Conservation (phyloP, 2,329 filamentous ascomycete genomes). For the Rutstroemia sp. region DNA sequence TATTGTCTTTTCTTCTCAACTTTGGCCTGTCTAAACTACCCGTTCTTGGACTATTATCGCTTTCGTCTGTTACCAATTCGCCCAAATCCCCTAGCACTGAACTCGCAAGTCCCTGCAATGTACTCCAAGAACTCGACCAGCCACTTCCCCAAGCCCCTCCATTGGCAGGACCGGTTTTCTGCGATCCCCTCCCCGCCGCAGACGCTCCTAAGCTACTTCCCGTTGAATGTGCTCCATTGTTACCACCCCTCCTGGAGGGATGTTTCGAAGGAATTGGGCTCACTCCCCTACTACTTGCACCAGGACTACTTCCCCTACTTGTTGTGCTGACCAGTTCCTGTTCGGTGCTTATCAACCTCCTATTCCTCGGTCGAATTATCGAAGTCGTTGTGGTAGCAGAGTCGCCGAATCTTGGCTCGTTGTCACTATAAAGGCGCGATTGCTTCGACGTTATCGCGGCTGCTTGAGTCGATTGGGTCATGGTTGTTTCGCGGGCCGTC, state of each 20-base stretch:
- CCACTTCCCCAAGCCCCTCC: constrained; percentile 10
- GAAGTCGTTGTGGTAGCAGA: constrained; percentile 7
- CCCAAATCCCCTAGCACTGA: constrained; percentile 25
- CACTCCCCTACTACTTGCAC: constrained; percentile 36
- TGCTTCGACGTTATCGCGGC: constrained; percentile 11
- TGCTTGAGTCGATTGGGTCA: constrained; percentile 13
- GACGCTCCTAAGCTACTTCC: neutral
- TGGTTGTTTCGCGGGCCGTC: constrained; percentile 17
- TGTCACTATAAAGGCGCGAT: constrained; percentile 8
- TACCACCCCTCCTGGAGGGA: constrained; percentile 18
- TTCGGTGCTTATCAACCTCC: constrained; percentile 24
- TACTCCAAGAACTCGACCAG: constrained; percentile 27
- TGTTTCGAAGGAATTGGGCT: constrained; percentile 43
- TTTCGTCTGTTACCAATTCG: constrained; percentile 12
- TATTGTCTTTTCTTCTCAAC: constrained; percentile 10
- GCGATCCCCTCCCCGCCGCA: constrained; percentile 1
- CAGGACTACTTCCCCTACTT: constrained; percentile 25
- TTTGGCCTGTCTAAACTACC: constrained; percentile 6
- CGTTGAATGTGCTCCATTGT: constrained; percentile 1
- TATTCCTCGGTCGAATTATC: constrained; percentile 26
- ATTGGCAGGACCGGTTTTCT: neutral
- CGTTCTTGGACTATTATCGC: constrained; percentile 9
- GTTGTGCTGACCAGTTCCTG: constrained; percentile 26
- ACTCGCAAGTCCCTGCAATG: constrained; percentile 28
- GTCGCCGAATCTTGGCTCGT: constrained; percentile 1